Evolutionary conservation across 106 monocot genomes (phyloP), one percentile per base, ranked within the genome.

Genomic region (Phalaenopsis equestris): DNA sequence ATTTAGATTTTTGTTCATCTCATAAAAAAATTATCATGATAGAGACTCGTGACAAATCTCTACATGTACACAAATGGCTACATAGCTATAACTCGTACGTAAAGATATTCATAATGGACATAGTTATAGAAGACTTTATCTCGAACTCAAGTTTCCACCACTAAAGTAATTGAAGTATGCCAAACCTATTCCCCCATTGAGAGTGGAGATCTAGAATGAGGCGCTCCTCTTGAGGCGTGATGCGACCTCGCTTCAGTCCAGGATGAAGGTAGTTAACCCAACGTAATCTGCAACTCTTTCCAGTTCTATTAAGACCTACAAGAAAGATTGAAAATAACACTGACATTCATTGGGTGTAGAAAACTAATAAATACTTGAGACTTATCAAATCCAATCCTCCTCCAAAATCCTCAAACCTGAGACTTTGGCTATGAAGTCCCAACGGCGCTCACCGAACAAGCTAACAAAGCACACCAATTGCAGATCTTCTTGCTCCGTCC

Each of bases 391-490:
- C 14, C 42, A 80, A 57, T 76, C 78, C 83, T 76, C 84, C 86
- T 75, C 83, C 81, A 78, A 89, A 80, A 52, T 14, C 52, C 12
- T 52, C 52, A 52, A 52, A 93, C 93, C 90, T 90, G 93, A 90
- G 43, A 89, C 90, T 83, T 90, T 87, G 58, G 93, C 90, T 84
- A 93, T 84, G 90, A 90, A 91, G 87, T 93, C 93, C 93, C 93
- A 93, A 72, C 90, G 90, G 56, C 93, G 88, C 82, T 93, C 93
- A 45, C 90, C 93, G 82, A 93, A 87, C 80, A 93, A 86, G 21
- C 84, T 81, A 75, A 93, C 89, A 78, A 85, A 90, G 85, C 87
- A 82, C 78, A 86, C 78, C 84, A 93, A 85, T 82, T 93, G 93
- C 56, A 82, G 48, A 82, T 93, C 90, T 80, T 93, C 93, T 76